A percentile compares a stretch with the other conserved stretches of the same genome.
Evolutionary conservation across 352 stramenopile genomes (phyloP).

Genomic region (Globisporangium radiosum): DNA sequence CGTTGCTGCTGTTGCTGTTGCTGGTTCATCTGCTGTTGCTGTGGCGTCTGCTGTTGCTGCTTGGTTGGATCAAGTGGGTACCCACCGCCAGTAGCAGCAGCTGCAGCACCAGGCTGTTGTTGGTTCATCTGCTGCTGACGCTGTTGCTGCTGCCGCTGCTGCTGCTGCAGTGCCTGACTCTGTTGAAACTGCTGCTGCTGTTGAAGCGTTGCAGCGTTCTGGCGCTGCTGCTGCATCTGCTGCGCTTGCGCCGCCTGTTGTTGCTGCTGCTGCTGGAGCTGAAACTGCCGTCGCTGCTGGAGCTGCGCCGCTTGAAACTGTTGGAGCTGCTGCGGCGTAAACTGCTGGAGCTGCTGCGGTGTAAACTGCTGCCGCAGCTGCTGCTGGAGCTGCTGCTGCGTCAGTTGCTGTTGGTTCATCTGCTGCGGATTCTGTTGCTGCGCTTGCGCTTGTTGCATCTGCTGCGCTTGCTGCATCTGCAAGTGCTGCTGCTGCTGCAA

Average conservation of each 20-base stretch:
- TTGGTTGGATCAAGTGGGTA: conserved; percentile 19
- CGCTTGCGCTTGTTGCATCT: conserved; percentile 23
- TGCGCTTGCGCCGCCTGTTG: conserved; percentile 58
- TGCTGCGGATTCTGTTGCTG: conserved; percentile 38
- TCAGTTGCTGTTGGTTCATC: conserved; percentile 26
- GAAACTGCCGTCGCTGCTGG: conserved; percentile 29
- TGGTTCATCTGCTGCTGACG: conserved; percentile 35
- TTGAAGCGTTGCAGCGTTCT: conserved; percentile 56
- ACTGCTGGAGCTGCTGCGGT: conserved; percentile 23
- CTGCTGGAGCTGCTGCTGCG: conserved; percentile 17
- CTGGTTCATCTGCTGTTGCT: conserved; percentile 29
- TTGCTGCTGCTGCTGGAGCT: conserved; percentile 56
- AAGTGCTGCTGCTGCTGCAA: conserved; percentile 73
- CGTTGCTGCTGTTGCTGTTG: conserved; percentile 30
- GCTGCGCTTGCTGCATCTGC: conserved; percentile 62
- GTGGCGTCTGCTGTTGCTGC: conserved; percentile 8
- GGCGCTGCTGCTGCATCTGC: conserved; percentile 75
- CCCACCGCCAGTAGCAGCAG: no score
- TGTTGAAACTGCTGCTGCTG: conserved; percentile 76
- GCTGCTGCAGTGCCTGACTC: conserved; percentile 73
- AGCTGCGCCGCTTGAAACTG: conserved; percentile 17
- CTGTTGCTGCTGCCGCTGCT: conserved; percentile 56
- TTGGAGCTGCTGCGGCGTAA: conserved; percentile 19
- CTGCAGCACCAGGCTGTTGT: background rate
- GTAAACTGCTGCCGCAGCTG: conserved; percentile 30